A percentile compares a stretch with the other conserved stretches of the same genome.
These are phyloP conservation scores for Phymatotrichopsis omnivora DNA, from an alignment of 2,329 filamentous ascomycete species.

Conservation along the genomic window DNA sequence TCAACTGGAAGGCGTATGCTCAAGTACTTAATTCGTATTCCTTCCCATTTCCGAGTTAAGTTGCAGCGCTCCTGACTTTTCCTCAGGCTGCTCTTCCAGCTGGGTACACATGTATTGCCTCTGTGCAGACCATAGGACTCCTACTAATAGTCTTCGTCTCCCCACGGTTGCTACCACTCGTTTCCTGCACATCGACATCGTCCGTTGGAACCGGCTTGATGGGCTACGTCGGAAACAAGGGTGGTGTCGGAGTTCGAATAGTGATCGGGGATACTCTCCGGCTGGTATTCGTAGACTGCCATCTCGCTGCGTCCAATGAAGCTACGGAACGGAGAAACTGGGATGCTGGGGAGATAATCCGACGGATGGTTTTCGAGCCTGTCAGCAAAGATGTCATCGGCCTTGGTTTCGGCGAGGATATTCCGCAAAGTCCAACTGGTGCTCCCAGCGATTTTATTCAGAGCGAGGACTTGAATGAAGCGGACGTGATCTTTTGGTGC, in stretches of 20 bases:
- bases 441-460: slow-evolving; percentile 34
- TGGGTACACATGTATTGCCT: slow-evolving; percentile 65
- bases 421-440: not conserved
- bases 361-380: slow-evolving; percentile 51
- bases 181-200: slow-evolving; percentile 72
- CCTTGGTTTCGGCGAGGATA: slow-evolving; percentile 41
- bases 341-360: slow-evolving; percentile 72
- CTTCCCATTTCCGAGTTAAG: not conserved
- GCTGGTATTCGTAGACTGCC: slow-evolving; percentile 81
- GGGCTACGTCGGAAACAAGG: slow-evolving; percentile 95
- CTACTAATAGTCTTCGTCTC: slow-evolving; percentile 79
- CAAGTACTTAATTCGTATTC: slow-evolving; percentile 23
- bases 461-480: slow-evolving; percentile 64
- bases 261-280: slow-evolving; percentile 82
- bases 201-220: slow-evolving; percentile 81
- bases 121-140: slow-evolving; percentile 78
- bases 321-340: slow-evolving; percentile 77
- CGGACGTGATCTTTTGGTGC: slow-evolving; percentile 93
- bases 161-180: slow-evolving; percentile 58
- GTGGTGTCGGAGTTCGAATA: slow-evolving; percentile 70
- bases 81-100: slow-evolving; percentile 58
- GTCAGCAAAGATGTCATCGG: slow-evolving; percentile 53
- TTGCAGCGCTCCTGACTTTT: no score
- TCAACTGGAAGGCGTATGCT: slow-evolving; percentile 71
- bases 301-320: slow-evolving; percentile 79